Conservation (phyloP, 2,329 filamentous ascomycete species). For the Alternaria rosae region DNA sequence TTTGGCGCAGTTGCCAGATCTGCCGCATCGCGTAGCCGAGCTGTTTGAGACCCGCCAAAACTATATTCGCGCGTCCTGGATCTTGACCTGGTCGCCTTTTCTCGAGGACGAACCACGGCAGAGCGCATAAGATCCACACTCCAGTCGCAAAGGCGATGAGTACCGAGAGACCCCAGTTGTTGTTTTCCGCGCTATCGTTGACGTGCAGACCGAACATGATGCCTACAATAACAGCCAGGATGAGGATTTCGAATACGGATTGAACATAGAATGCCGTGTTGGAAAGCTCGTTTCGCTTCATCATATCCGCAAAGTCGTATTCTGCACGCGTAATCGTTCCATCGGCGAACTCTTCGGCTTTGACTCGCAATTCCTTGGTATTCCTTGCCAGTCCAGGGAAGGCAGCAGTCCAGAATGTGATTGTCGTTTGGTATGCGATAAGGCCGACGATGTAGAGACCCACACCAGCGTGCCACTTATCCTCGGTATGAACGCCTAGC, state of each 20-base stretch:
- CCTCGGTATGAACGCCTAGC: constrained; percentile 68
- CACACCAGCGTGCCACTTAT: constrained; percentile 67
- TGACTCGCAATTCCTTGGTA: constrained; percentile 60
- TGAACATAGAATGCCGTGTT: constrained; percentile 72
- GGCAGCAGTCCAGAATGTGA: constrained; percentile 73
- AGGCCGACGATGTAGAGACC: constrained; percentile 72
- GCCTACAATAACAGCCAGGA: constrained; percentile 35
- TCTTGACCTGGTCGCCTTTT: constrained; percentile 68
- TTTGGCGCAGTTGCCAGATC: constrained; percentile 71
- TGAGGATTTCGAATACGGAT: constrained; percentile 65
- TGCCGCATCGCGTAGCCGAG: constrained; percentile 62
- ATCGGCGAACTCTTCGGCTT: constrained; percentile 54
- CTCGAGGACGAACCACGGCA: constrained; percentile 73
- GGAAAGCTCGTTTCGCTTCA: constrained; percentile 69
- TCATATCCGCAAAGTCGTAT: constrained; percentile 58
- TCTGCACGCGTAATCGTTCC: constrained; percentile 65
- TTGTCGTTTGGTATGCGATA: constrained; percentile 70
- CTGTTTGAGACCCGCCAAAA: constrained; percentile 67
- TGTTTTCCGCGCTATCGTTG: constrained; percentile 65
- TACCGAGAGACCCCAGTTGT: constrained; percentile 72
- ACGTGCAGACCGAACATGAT: constrained; percentile 66
- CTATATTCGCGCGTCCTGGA: constrained; percentile 60
- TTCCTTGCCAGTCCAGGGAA: constrained; percentile 66
- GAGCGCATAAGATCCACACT: constrained; percentile 68
- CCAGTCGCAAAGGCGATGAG: constrained; percentile 71